A percentile compares a stretch with the other conserved stretches of the same genome.
These are phyloP conservation scores for Aspergillus homomorphus DNA, from an alignment of 495 filamentous ascomycete species.

Conservation along the genomic window DNA sequence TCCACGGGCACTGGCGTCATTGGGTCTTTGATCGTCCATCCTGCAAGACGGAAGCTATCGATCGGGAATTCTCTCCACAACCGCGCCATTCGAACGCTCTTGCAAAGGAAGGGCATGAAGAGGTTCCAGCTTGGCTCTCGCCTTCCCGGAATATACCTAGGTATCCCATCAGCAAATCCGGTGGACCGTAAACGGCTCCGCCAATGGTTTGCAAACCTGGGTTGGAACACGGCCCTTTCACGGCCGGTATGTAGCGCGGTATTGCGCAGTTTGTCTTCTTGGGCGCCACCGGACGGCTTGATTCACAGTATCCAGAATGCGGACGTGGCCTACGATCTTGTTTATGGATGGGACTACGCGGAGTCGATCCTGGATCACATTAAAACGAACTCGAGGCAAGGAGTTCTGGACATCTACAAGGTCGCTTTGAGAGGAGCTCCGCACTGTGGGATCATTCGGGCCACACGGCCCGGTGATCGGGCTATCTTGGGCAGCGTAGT, in stretches of 20 bases:
- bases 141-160: slow-evolving; percentile 74
- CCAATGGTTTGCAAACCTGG: slow-evolving; percentile 64
- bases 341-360: slow-evolving; percentile 76
- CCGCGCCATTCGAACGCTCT: slow-evolving; percentile 67
- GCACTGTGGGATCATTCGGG: slow-evolving; percentile 77
- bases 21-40: slow-evolving; percentile 80
- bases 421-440: slow-evolving; percentile 69
- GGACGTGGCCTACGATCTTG: slow-evolving; percentile 60
- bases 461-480: slow-evolving; percentile 65
- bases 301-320: slow-evolving; percentile 66
- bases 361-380: slow-evolving; percentile 73
- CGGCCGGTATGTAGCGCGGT: slow-evolving; percentile 64
- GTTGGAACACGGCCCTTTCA: slow-evolving; percentile 64
- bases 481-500: slow-evolving; percentile 78
- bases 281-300: slow-evolving; percentile 72
- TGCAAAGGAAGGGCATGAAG: slow-evolving; percentile 66
- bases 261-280: slow-evolving; percentile 62
- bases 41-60: slow-evolving; percentile 74
- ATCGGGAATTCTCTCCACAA: slow-evolving; percentile 84
- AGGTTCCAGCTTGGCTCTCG: slow-evolving; percentile 75
- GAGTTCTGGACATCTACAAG: slow-evolving; percentile 79
- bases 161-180: slow-evolving; percentile 63
- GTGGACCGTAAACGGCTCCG: slow-evolving; percentile 59
- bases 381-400: slow-evolving; percentile 69
- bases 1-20: slow-evolving; percentile 70